Conservation (phyloP, 306 rosid species). For the Betula pendula region DNA sequence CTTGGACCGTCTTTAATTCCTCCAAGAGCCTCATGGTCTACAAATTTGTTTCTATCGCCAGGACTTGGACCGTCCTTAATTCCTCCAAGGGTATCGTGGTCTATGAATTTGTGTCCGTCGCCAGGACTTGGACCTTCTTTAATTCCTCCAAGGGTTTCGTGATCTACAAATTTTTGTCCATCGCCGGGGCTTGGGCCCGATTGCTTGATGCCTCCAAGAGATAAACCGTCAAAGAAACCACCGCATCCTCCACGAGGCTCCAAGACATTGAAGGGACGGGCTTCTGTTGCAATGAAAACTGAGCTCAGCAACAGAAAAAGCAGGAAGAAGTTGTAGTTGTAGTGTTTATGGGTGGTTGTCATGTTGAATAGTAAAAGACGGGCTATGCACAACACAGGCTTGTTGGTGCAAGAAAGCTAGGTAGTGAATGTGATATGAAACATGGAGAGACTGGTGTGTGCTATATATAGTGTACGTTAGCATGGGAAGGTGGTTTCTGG, state of each 20-base stretch:
- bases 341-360: slow-evolving; percentile 15
- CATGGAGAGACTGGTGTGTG: not conserved
- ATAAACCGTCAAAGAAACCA: slow-evolving; percentile 50
- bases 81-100: not conserved
- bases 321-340: slow-evolving; percentile 16
- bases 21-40: not conserved
- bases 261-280: slow-evolving; percentile 47
- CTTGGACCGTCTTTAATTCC: slow-evolving; percentile 26
- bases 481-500: not conserved
- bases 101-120: slow-evolving; percentile 17
- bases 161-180: slow-evolving; percentile 16
- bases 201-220: slow-evolving; percentile 39
- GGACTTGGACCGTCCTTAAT: slow-evolving; percentile 39
- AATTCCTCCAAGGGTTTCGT: slow-evolving; percentile 7
- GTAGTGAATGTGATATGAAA: slow-evolving; percentile 5
- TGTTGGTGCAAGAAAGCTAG: not conserved
- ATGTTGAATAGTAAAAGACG: slow-evolving; percentile 6
- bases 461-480: not conserved
- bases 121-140: slow-evolving; percentile 28
- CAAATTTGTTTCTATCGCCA: slow-evolving; percentile 23
- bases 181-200: slow-evolving; percentile 42
- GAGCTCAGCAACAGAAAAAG: slow-evolving; percentile 30
- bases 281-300: slow-evolving; percentile 31
- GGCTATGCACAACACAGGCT: not conserved
- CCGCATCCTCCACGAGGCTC: slow-evolving; percentile 17